Evolutionary conservation across 1,139 yeast species (phyloP), one percentile per base, ranked within the genome.

Genomic region (Hyphopichia pseudoburtonii): DNA sequence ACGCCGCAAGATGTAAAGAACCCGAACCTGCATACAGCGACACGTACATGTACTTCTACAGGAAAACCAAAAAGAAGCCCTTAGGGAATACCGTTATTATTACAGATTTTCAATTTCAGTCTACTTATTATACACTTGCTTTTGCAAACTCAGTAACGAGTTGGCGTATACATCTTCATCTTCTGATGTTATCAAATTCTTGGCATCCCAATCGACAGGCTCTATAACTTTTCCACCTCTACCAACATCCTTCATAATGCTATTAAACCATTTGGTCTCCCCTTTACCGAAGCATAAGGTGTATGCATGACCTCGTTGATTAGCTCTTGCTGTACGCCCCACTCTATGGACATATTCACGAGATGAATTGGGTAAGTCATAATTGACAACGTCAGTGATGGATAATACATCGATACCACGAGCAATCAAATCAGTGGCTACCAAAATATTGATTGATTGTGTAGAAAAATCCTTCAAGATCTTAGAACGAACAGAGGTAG

Each of bases 261-360:
- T 71, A 46, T 70, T 68, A 50, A 78, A 78, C 82, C 89, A 86
- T 48, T 73, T 80, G 38, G 66, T 67, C 48, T 89, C 97, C 38
- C 89, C 90, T 41, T 76, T 79, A 21, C 96, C 95, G 41, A 82
- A 73, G 17, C 82, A 70, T 29, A 89, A 57, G 39, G 78, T 83
- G 53, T 80, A 76, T 0, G 96, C 95, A 35, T 70, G 67, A 53
- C 99, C 99, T 0, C 50, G 35, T 34, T 82, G 76, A 38, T 85
- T 82, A 2, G 97, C 98, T 62, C 98, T 80, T 1, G 97, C 97
- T 0, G 97, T 90, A 67, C 98, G 81, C 31, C 98, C 98, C 25
- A 90, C 92, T 48, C 98, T 76, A 60, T 92, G 99, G 23, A 92
- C 87, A 51, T 92, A 94, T 52, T 92, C 98, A 46, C 94, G 82